Conservation (phyloP, 108 stramenopile species). For the Skeletonema marinoi region DNA sequence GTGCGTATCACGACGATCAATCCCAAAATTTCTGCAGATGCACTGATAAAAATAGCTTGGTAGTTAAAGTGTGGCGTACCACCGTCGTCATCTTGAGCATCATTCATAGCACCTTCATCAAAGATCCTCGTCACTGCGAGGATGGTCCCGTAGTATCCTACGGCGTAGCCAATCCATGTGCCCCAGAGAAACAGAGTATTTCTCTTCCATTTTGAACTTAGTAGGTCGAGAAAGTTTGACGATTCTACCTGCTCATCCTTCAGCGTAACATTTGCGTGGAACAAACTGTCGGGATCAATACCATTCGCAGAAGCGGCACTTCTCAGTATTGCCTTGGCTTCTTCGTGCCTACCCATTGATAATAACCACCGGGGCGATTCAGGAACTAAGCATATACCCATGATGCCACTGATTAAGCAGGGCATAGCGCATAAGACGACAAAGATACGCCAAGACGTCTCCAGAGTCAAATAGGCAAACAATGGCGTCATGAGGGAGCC, state of each 20-base stretch:
- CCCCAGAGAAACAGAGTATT: slow-evolving; percentile 51
- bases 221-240: slow-evolving; percentile 35
- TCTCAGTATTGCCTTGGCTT: slow-evolving; percentile 59
- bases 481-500: slow-evolving; percentile 71
- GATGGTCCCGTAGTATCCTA: slow-evolving; percentile 71
- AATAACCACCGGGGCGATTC: slow-evolving; percentile 84
- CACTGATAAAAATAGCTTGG: slow-evolving; percentile 65
- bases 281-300: slow-evolving; percentile 44
- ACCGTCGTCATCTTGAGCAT: slow-evolving; percentile 6
- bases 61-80: slow-evolving; percentile 63
- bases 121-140: slow-evolving; percentile 57
- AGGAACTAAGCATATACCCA: slow-evolving; percentile 69
- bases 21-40: slow-evolving; percentile 73
- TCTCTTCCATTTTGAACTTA: slow-evolving; percentile 54
- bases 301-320: slow-evolving; percentile 57
- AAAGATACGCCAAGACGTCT: slow-evolving; percentile 67
- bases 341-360: slow-evolving; percentile 49
- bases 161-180: slow-evolving; percentile 66
- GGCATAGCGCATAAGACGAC: slow-evolving; percentile 67
- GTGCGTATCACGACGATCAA: slow-evolving; percentile 59
- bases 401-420: slow-evolving; percentile 56
- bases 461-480: slow-evolving; percentile 63
- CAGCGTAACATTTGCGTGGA: slow-evolving; percentile 34
- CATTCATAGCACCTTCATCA: slow-evolving; percentile 30
- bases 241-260: slow-evolving; percentile 46